A percentile compares a stretch with the other conserved stretches of the same genome.
Evolutionary conservation across 495 filamentous ascomycete genomes (phyloP).

Genomic region (Podospora conica): DNA sequence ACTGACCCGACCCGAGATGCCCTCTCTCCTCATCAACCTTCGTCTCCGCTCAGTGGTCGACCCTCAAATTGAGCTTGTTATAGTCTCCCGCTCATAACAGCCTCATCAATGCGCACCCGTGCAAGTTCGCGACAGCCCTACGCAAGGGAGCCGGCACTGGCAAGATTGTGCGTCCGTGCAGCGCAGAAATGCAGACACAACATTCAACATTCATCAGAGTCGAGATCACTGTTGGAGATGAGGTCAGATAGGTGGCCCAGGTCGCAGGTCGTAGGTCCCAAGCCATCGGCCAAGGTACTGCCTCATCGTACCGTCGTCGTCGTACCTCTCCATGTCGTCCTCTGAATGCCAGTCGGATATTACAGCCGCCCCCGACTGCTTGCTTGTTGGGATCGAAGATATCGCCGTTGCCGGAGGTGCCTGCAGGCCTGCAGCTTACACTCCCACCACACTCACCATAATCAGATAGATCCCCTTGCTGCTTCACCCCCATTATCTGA

Average conservation of each 20-base stretch:
- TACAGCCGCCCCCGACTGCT: slow-evolving; percentile 5
- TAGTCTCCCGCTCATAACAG: background rate
- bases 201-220: background rate
- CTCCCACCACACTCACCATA: slow-evolving; percentile 1
- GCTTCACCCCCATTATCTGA: slow-evolving; percentile 18
- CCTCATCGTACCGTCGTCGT: background rate
- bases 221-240: background rate
- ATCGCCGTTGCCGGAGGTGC: slow-evolving; percentile 3
- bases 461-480: no score
- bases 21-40: background rate
- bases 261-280: background rate
- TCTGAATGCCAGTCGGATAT: slow-evolving; percentile 11
- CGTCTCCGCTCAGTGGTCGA: slow-evolving; percentile 1
- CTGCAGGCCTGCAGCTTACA: slow-evolving; percentile 6
- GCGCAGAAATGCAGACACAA: background rate
- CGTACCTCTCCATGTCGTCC: background rate
- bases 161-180: background rate
- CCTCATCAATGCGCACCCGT: background rate
- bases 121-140: background rate
- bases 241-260: background rate
- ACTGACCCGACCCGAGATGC: background rate
- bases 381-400: background rate
- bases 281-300: background rate
- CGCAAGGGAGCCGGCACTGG: background rate
- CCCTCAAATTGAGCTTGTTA: slow-evolving; percentile 4